Conservation (phyloP, 345 rosid genomes). For the Eucalyptus tenuipes region DNA sequence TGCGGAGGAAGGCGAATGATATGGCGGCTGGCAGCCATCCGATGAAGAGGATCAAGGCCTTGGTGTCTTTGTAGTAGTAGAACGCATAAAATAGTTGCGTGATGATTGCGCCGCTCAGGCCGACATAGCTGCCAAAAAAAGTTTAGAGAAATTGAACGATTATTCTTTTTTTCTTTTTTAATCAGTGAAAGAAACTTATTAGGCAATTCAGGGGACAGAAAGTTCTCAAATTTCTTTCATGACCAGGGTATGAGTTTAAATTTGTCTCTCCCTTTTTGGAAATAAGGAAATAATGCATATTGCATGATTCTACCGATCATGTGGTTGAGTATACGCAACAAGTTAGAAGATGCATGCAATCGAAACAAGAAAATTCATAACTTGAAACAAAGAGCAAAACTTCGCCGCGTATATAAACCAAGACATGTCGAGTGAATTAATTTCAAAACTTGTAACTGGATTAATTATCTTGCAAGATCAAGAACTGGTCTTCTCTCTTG, state of each 20-base stretch:
- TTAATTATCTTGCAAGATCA: neutral
- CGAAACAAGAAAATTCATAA: neutral
- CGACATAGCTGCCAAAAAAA: neutral
- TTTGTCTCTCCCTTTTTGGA: neutral
- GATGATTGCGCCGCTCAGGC: conserved; percentile 32
- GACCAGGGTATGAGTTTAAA: neutral
- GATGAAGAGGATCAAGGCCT: conserved; percentile 35
- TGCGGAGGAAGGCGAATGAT: conserved; percentile 27
- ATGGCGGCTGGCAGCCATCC: conserved; percentile 51
- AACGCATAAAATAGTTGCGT: conserved; percentile 39
- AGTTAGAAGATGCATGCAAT: neutral
- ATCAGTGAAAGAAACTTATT: neutral
- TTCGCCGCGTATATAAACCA: no score
- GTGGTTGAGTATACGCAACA: neutral
- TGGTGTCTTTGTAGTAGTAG: conserved; percentile 14
- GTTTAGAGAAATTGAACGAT: neutral
- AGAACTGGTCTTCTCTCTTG: neutral
- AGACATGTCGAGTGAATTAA: no score
- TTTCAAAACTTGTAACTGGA: neutral
- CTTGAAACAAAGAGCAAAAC: no score
- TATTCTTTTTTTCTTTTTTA: neutral
- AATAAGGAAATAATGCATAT: neutral
- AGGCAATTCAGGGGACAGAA: neutral
- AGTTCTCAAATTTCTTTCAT: neutral
- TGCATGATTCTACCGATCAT: neutral